These are phyloP conservation scores for Phytophthora hibernalis DNA, from an alignment of 352 stramenopile genomes.

Conservation along the genomic window DNA sequence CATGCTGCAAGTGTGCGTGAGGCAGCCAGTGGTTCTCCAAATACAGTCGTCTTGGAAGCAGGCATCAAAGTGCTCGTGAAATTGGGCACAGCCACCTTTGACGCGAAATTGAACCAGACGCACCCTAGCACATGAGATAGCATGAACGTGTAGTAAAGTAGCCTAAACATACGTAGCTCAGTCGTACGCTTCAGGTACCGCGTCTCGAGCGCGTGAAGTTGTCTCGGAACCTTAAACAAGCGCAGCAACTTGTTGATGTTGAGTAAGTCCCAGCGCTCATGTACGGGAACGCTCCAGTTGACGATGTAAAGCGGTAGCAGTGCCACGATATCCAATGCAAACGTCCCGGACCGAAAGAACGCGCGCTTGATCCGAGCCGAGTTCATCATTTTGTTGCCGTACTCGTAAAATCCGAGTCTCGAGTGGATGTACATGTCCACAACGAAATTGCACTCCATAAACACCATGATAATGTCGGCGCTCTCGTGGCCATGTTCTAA, in stretches of 20 bases:
- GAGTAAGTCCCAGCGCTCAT: slow-evolving; percentile 47
- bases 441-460: slow-evolving; percentile 54
- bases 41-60: slow-evolving; percentile 12
- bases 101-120: slow-evolving; percentile 74
- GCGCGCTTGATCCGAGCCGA: slow-evolving; percentile 30
- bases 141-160: slow-evolving; percentile 80
- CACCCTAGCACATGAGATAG: slow-evolving; percentile 63
- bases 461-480: slow-evolving; percentile 31
- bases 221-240: slow-evolving; percentile 55
- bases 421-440: slow-evolving; percentile 62
- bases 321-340: slow-evolving; percentile 52
- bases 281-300: slow-evolving; percentile 42
- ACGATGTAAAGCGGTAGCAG: slow-evolving; percentile 57
- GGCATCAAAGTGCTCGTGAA: slow-evolving; percentile 12
- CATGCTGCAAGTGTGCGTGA: slow-evolving; percentile 33
- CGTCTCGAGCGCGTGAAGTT: slow-evolving; percentile 59
- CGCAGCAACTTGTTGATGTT: slow-evolving; percentile 75
- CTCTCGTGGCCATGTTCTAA: neutral
- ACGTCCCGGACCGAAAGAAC: slow-evolving; percentile 53
- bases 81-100: slow-evolving; percentile 37
- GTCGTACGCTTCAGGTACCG: slow-evolving; percentile 66
- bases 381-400: slow-evolving; percentile 76
- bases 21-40: slow-evolving; percentile 51
- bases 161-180: slow-evolving; percentile 69
- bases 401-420: slow-evolving; percentile 62